Conservation (phyloP, 139 green algal genomes). For the Yamagishiella unicocca region DNA sequence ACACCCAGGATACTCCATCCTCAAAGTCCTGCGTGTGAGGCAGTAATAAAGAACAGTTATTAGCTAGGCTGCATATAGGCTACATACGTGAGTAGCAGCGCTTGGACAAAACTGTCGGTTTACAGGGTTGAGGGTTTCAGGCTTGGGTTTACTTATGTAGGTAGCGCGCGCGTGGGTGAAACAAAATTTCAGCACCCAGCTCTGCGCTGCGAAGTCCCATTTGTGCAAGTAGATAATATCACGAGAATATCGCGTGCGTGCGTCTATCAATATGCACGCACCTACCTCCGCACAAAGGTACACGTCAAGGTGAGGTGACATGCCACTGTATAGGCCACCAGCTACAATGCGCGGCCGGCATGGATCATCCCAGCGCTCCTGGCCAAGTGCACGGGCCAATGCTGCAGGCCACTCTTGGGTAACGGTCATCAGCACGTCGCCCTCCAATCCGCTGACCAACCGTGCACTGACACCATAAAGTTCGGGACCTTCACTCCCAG, state of each 20-base stretch:
- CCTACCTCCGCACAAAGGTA: background rate
- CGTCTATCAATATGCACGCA: background rate
- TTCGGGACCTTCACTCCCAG: background rate
- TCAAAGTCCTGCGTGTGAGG: background rate
- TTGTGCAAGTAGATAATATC: background rate
- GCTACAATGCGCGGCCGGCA: background rate
- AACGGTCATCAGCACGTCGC: background rate
- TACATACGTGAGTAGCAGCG: background rate
- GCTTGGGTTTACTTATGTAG: background rate
- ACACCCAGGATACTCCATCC: background rate
- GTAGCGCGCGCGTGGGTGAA: background rate
- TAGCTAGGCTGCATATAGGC: too few species aligned
- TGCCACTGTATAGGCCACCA: background rate
- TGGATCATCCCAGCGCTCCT: background rate
- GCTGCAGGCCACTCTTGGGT: background rate
- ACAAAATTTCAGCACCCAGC: background rate
- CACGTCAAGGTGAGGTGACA: background rate
- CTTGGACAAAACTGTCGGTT: background rate
- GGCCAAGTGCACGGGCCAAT: background rate
- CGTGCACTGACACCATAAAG: background rate
- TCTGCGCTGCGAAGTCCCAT: background rate
- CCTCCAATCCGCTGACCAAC: background rate
- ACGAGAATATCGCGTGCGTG: background rate
- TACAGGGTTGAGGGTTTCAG: background rate
- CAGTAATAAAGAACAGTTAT: too few species aligned